Percentiles rank a stretch among this genome's conserved stretches.
Conservation (phyloP, 2,329 filamentous ascomycete genomes). For the Davidsoniella eucalypti region DNA sequence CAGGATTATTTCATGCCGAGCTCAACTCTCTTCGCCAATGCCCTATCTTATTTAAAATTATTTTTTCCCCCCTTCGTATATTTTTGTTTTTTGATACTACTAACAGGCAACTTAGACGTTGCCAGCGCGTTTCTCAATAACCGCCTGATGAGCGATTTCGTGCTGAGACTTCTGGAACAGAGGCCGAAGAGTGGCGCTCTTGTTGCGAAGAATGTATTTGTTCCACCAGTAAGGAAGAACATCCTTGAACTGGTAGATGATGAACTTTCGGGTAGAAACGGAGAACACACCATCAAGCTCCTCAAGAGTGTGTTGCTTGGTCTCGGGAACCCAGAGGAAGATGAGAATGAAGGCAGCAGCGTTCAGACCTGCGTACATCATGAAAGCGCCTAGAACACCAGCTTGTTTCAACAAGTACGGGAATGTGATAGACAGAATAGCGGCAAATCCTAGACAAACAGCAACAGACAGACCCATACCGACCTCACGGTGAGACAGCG, state of each 20-base stretch:
- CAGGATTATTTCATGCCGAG: too few species aligned
- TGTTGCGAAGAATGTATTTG: conserved; percentile 15
- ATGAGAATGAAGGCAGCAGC: conserved; percentile 37
- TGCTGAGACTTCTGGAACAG: conserved; percentile 11
- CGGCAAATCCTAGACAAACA: conserved; percentile 39
- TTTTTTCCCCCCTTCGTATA: too few species aligned
- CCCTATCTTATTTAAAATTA: neutral
- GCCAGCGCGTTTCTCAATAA: too few species aligned
- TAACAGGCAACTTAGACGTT: neutral
- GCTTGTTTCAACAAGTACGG: conserved; percentile 26
- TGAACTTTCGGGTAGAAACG: conserved; percentile 25
- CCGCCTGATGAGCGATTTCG: neutral
- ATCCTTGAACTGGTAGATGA: conserved; percentile 23
- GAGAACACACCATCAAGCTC: conserved; percentile 34
- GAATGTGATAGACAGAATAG: conserved; percentile 34
- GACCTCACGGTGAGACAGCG: conserved; percentile 44
- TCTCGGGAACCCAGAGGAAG: conserved; percentile 41
- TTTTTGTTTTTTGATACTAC: neutral
- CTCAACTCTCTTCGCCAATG: neutral
- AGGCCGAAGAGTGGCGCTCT: conserved; percentile 8
- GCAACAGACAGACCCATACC: conserved; percentile 49
- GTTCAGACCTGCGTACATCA: conserved; percentile 39
- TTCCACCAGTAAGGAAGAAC: conserved; percentile 25
- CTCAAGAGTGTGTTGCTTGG: conserved; percentile 37
- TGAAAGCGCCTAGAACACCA: conserved; percentile 22